A percentile compares a stretch with the other conserved stretches of the same genome.
Conservation (phyloP, 1,284 basidiomycete species). For the Ceratobasidium sp. region DNA sequence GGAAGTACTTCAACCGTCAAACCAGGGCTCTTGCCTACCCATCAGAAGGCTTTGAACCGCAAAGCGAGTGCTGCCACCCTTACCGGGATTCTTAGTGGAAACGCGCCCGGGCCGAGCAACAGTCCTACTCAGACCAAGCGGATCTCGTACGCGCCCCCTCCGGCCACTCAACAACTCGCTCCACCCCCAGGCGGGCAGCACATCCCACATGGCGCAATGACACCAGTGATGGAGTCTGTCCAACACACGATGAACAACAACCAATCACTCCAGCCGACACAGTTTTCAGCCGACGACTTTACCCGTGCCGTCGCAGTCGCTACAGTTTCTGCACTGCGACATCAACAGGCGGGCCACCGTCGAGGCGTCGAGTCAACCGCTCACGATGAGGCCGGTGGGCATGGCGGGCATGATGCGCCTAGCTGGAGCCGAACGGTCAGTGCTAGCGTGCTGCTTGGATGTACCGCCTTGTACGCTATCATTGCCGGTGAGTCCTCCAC, state of each 20-base stretch:
- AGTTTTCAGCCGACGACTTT: constrained; percentile 83
- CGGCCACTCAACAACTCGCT: constrained; percentile 16
- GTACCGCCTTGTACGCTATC: constrained; percentile 92
- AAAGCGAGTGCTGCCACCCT: constrained; percentile 55
- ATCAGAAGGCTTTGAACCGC: constrained; percentile 50
- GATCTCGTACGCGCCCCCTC: constrained; percentile 26
- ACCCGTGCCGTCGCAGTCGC: constrained; percentile 89
- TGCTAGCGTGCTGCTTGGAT: constrained; percentile 84
- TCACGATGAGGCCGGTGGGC: constrained; percentile 58
- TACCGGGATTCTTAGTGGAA: constrained; percentile 42
- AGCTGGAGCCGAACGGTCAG: constrained; percentile 90
- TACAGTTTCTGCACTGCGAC: constrained; percentile 82
- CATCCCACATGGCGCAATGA: constrained; percentile 49
- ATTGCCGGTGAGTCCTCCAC: constrained; percentile 79
- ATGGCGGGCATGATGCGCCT: constrained; percentile 92
- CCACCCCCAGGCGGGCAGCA: constrained; percentile 16
- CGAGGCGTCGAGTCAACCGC: background rate
- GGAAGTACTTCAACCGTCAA: constrained; percentile 52
- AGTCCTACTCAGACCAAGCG: constrained; percentile 13
- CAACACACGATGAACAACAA: constrained; percentile 72
- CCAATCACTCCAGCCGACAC: constrained; percentile 58
- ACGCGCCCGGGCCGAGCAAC: background rate
- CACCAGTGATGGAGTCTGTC: constrained; percentile 79
- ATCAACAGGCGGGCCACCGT: constrained; percentile 53
- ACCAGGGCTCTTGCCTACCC: constrained; percentile 49